Percentiles rank a stretch among this genome's conserved stretches.
These are phyloP conservation scores for Eucalyptus curtisii DNA, from an alignment of 345 rosid species.

Conservation along the genomic window DNA sequence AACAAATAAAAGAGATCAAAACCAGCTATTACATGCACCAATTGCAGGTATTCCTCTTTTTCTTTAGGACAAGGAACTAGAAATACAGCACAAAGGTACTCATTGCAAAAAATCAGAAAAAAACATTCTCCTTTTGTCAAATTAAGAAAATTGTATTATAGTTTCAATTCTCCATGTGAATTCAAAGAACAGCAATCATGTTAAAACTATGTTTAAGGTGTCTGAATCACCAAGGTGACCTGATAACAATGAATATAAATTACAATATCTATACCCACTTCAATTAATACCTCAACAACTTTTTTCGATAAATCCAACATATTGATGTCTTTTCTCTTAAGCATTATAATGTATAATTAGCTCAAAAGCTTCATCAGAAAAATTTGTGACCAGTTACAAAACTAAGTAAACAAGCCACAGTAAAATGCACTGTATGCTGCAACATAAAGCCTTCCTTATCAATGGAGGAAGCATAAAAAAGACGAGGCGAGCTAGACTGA, in stretches of 20 bases:
- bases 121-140: background rate
- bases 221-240: background rate
- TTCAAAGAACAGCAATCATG: background rate
- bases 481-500: background rate
- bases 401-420: background rate
- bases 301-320: background rate
- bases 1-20: background rate
- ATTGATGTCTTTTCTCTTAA: background rate
- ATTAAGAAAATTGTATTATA: background rate
- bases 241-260: background rate
- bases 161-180: background rate
- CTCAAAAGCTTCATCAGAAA: background rate
- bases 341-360: background rate
- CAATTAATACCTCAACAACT: background rate
- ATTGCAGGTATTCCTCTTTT: background rate
- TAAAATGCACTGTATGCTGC: background rate
- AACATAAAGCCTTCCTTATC: background rate
- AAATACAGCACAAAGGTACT: background rate
- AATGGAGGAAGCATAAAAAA: background rate
- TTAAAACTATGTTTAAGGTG: background rate
- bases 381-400: background rate
- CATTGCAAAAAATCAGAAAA: background rate
- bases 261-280: background rate
- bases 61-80: background rate
- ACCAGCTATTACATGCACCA: background rate